Evolutionary conservation across 1,139 yeast species (phyloP), one percentile per base, ranked within the genome.

Genomic region (Yamadazyma dendronema): DNA sequence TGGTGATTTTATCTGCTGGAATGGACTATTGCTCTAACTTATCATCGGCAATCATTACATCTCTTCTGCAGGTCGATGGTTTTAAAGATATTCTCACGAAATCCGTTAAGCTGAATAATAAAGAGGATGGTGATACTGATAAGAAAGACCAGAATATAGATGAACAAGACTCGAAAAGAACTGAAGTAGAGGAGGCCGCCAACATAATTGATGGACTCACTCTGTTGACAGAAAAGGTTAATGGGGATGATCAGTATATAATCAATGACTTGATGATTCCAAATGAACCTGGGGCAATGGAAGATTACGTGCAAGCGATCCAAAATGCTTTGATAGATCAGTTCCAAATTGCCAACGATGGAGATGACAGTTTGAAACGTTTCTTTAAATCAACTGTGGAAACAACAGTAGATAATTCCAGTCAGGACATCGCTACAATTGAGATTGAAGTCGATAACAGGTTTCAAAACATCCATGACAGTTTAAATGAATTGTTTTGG

Each of bases 401-500:
- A 16, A 27, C 23, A n/a, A 19, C 14, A 4, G 46, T 42, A 4
- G 65, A 60, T 30, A 58, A 56, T 3, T 49, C 53, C 16, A 42
- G 36, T 22, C 65, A 59, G 36, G 61, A 56, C 14, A 40, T 69
- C 19, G 49, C 53, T 7, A 52, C 59, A 4, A 50, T 70, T 28
- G 67, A 66, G 21, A 54, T 70, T 10, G 74, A 70, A 22, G 32
- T 47, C n/a, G 74, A 66, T 12, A 36, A 51, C 6, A 47, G 70
- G 25, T 49, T 50, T n/a, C 15, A 48, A 2, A 53, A 51, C 15
- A 46, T 70, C 14, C 60, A 62, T 37, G 62, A 59, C 30, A 51
- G 68, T 0, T 54, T 71, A 34, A 60, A 62, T 45, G 58, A 52
- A 29, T 50, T 70, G 40, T 65, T 71, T 37, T 69, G 76, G 75